A percentile compares a stretch with the other conserved stretches of the same genome.
Evolutionary conservation across 108 stramenopile genomes (phyloP).

Genomic region (Mayamaea pseudoterrestris): DNA sequence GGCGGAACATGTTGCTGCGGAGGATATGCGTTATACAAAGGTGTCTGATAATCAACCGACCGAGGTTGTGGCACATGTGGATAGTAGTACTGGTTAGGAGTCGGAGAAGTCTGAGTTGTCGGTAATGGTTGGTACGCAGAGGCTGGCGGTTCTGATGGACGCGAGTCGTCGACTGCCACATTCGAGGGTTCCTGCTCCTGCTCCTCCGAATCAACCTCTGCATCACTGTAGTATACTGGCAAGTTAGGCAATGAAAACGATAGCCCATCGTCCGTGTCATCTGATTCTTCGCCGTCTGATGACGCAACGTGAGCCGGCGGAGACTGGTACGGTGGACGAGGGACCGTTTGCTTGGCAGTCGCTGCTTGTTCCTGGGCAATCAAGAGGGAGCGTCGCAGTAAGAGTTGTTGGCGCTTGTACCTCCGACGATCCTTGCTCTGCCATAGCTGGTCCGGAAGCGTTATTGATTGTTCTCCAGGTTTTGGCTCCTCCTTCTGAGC

Average conservation of each 20-base stretch:
- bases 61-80: conserved; percentile 10
- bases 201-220: conserved; percentile 38
- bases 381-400: too few relatives aligned
- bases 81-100: conserved; percentile 6
- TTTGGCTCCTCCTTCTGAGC: neutral
- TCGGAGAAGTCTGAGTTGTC: neutral
- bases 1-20: conserved; percentile 14
- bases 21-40: conserved; percentile 11
- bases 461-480: too few relatives aligned
- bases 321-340: too few relatives aligned
- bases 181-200: conserved; percentile 13
- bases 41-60: conserved; percentile 4
- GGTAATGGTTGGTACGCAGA: conserved; percentile 1
- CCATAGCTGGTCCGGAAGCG: conserved; percentile 40
- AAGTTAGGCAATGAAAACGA: conserved; percentile 76
- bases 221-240: conserved; percentile 74
- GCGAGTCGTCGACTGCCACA: neutral
- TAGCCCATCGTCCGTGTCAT: conserved; percentile 45
- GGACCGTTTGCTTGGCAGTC: conserved; percentile 10
- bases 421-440: conserved; percentile 74
- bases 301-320: conserved; percentile 5
- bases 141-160: too few relatives aligned
- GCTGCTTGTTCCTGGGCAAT: conserved; percentile 16
- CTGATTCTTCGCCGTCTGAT: conserved; percentile 37
- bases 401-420: conserved; percentile 37